phyloP scores from a whole-genome alignment of 345 rosid species.

The Odontarrhena argentea region DNA sequence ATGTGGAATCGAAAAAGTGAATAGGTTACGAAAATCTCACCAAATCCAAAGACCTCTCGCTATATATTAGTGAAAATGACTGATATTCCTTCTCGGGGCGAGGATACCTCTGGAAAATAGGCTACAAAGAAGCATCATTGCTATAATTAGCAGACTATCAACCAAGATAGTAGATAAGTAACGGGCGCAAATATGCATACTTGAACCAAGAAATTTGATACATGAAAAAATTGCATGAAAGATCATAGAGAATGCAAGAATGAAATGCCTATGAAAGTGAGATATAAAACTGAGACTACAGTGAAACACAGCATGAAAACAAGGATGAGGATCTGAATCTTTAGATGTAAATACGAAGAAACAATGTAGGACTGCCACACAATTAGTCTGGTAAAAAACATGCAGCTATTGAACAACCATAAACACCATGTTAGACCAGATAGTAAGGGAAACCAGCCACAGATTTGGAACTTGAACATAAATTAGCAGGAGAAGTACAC shows the following conservation, averaged over 20 bases:
- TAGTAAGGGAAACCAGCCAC: background rate
- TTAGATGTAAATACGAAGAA: background rate
- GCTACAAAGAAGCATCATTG: slow-evolving; percentile 53
- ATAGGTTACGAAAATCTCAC: slow-evolving; percentile 49
- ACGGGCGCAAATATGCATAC: slow-evolving; percentile 2
- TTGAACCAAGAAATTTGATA: slow-evolving; percentile 16
- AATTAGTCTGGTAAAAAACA: slow-evolving; percentile 7
- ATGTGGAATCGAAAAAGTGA: slow-evolving; percentile 1
- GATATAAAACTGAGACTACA: background rate
- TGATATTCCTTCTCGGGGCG: slow-evolving; percentile 99
- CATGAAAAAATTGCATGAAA: slow-evolving; percentile 24
- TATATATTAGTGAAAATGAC: slow-evolving; percentile 95
- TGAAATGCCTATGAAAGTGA: slow-evolving; percentile 8
- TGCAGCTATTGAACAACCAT: background rate
- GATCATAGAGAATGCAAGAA: slow-evolving; percentile 15
- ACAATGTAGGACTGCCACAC: slow-evolving; percentile 17
- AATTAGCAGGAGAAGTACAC: background rate
- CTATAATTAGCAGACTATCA: slow-evolving; percentile 38
- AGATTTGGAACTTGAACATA: slow-evolving; percentile 2
- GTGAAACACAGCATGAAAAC: background rate
- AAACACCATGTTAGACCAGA: slow-evolving; percentile 12
- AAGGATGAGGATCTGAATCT: slow-evolving; percentile 9
- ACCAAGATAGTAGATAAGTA: slow-evolving; percentile 10
- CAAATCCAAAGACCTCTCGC: slow-evolving; percentile 92
- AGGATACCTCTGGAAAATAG: slow-evolving; percentile 95